Conservation (phyloP, 2,329 filamentous ascomycete species). For the Epichloe brachyelytri region DNA sequence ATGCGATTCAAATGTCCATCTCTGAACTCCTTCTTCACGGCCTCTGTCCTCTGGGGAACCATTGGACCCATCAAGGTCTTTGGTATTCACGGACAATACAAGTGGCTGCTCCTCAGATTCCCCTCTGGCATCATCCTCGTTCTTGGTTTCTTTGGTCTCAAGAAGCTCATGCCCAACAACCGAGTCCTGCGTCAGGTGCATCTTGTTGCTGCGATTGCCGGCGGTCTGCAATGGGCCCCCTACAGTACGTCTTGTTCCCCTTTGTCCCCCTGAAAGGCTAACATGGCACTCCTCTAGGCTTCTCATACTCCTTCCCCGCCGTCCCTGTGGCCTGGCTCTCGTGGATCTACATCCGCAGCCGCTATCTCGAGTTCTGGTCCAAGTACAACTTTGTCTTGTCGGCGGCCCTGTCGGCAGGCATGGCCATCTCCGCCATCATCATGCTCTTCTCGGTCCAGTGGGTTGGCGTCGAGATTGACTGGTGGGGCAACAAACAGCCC, state of each 20-base stretch:
- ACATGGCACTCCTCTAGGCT: slow-evolving; percentile 9
- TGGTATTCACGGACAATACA: slow-evolving; percentile 22
- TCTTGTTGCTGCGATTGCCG: slow-evolving; percentile 28
- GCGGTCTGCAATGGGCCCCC: slow-evolving; percentile 26
- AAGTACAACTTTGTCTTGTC: slow-evolving; percentile 36
- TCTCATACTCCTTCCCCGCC: slow-evolving; percentile 32
- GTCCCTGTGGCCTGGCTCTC: slow-evolving; percentile 34
- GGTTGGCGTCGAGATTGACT: slow-evolving; percentile 21
- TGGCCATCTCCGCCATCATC: slow-evolving; percentile 33
- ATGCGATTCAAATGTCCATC: slow-evolving; percentile 25
- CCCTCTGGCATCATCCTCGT: slow-evolving; percentile 25
- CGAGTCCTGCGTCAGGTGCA: slow-evolving; percentile 26
- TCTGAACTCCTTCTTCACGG: slow-evolving; percentile 26
- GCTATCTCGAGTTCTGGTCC: slow-evolving; percentile 35
- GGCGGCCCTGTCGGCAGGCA: slow-evolving; percentile 29
- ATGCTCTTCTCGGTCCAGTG: slow-evolving; percentile 36
- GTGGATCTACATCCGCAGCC: slow-evolving; percentile 33
- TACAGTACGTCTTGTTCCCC: slow-evolving; percentile 19
- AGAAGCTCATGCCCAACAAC: slow-evolving; percentile 19
- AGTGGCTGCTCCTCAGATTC: slow-evolving; percentile 26
- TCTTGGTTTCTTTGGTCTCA: slow-evolving; percentile 22
- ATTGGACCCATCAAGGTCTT: slow-evolving; percentile 26
- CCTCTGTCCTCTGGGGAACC: slow-evolving; percentile 28
- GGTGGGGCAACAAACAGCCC: slow-evolving; percentile 32
- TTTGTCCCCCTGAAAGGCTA: neutral